phyloP scores from a whole-genome alignment of 2,329 filamentous ascomycete genomes.

The Boeremia exigua region DNA sequence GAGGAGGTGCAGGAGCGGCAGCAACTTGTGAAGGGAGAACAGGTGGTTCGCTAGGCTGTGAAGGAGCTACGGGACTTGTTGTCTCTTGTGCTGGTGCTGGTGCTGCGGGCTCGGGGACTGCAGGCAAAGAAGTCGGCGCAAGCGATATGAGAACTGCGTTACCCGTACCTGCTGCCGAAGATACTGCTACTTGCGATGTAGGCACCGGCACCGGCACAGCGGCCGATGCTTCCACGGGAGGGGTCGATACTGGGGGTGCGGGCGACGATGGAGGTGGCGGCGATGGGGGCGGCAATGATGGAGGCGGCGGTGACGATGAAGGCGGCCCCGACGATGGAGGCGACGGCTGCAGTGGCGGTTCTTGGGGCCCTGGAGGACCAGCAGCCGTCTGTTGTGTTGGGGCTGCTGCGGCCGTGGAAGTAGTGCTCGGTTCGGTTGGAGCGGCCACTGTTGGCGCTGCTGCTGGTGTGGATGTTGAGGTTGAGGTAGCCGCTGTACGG shows the following conservation, averaged over 20 bases:
- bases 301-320: slow-evolving; percentile 19
- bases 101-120: slow-evolving; percentile 22
- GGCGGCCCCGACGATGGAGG: slow-evolving; percentile 15
- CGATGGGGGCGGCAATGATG: slow-evolving; percentile 21
- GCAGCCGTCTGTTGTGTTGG: slow-evolving; percentile 31
- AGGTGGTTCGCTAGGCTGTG: slow-evolving; percentile 15
- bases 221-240: slow-evolving; percentile 22
- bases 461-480: slow-evolving; percentile 19
- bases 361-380: slow-evolving; percentile 20
- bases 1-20: slow-evolving; percentile 11
- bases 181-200: slow-evolving; percentile 33
- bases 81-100: slow-evolving; percentile 25
- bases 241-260: slow-evolving; percentile 22
- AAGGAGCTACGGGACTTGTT: slow-evolving; percentile 5
- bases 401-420: slow-evolving; percentile 27
- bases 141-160: slow-evolving; percentile 37
- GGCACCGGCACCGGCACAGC: slow-evolving; percentile 27
- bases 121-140: slow-evolving; percentile 27
- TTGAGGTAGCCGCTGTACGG: slow-evolving; percentile 38
- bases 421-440: slow-evolving; percentile 25
- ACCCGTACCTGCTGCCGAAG: slow-evolving; percentile 45
- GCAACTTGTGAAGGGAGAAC: slow-evolving; percentile 18
- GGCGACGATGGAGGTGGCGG: slow-evolving; percentile 24
- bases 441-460: slow-evolving; percentile 24
- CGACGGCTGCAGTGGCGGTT: slow-evolving; percentile 20